Evolutionary conservation across 352 stramenopile species (phyloP), one percentile per base, ranked within the genome.

Genomic region (Phytopythium mirpurense): DNA sequence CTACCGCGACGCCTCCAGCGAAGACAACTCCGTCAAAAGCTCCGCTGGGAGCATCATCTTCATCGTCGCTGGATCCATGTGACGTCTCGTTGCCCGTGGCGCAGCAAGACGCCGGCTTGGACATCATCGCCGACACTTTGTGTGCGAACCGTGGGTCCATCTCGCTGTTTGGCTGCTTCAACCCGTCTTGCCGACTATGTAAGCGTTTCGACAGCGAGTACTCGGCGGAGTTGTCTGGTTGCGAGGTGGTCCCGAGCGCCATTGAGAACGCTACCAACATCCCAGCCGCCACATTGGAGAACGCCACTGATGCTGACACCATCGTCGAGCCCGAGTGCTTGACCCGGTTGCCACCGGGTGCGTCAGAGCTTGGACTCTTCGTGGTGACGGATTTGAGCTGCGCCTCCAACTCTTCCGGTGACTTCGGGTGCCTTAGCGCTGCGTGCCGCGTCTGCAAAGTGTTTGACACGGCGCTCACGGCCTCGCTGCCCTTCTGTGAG

Each of bases 371-470:
- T 21, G 58, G 59, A 16, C 45, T 56, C 37, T 65, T 57, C 32
- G 58, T 56, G 10, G 26, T 49, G 15, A 51, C 32, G 11, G 31
- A 55, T 23, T 1, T 19, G 12, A 37, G 15, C 29, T 52, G 46
- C n/a, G n/a, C 51, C 16, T 40, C 38, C 5, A 9, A 21, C 24
- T 18, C 21, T 34, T 26, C 48, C 5, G 36, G 10, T 14, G 56
- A 48, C 14, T 46, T 72, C 11, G 68, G 68, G 1, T 78, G 68
- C 53, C 65, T 72, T 31, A n/a, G 34, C 8, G 43, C 34, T 14
- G 18, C 24, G 2, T 78, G 69, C 35, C 65, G 69, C 26, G 65
- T 61, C 35, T 78, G 69, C 43, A 65, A 69, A 38, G 66, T 51
- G 12, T 54, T 35, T 15, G 47, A 65, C 12, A 67, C 63, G 14